Base-by-base conservation (phyloP, 441 rosid genomes). In the Corymbia citriodora region DNA sequence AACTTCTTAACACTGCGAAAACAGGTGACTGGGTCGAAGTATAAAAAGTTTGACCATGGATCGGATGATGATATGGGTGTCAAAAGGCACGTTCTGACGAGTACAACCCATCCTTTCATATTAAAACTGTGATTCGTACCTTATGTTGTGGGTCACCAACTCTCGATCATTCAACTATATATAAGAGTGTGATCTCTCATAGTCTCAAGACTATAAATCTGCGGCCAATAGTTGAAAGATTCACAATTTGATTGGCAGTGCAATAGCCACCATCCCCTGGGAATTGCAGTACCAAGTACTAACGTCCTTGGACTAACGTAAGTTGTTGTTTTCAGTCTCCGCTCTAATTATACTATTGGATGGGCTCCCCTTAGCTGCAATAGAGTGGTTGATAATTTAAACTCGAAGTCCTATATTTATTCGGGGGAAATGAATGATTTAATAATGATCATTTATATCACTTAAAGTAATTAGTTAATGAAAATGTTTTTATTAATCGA, bases 381-480 rank as follows among this genome's bases (percentile, higher is more conserved):
- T 40, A 40, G 40, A 40, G 40, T 40, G 40, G 40, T 40, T 40
- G 79, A 59, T 59, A 59, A 29, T 59, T 59, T 59, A 25, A 59
- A 59, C 1, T 59, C 65, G 10, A 23, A 59, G 65, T 59, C 65
- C 1, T 10, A 23, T 59, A 59, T 59, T 59, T 59, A 13, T 59
- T 59, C 23, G 25, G 14, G 10, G 63, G 5, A 59, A 25, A 59
- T 25, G 14, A 59, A 59, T 25, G 63, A 59, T 1, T 10, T 59
- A 59, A 59, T 9, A 59, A 59, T 59, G 63, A 59, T 23, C 6
- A 0, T 10, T 0, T 10, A 0, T 59, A 59, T 59, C 0, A 0
- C 25, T 1, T 59, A 3, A 23, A 59, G 25, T 59, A 59, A 59
- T 23, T 10, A 59, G n/a, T 59, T 3, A 59, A 59, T 4, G 25